A percentile compares a stretch with the other conserved stretches of the same genome.
Conservation (phyloP, 2,329 filamentous ascomycete species). For the Camillea tinctor region DNA sequence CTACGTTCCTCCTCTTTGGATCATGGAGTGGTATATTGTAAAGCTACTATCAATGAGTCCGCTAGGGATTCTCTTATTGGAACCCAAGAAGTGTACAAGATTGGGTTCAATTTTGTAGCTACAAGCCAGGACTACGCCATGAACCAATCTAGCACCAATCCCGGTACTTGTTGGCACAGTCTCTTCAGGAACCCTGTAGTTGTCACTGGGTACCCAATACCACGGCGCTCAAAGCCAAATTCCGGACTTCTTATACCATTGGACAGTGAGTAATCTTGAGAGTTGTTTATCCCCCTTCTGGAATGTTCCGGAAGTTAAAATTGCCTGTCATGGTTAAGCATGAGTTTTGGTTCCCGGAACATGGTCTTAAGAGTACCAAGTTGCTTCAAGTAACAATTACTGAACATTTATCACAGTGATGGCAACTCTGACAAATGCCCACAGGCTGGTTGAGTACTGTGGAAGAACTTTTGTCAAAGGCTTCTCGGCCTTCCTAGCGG, state of each 20-base stretch:
- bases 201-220: constrained; percentile 31
- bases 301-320: no score
- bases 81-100: background rate
- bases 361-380: no score
- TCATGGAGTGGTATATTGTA: background rate
- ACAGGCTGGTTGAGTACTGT: constrained; percentile 20
- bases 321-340: no score
- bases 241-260: constrained; percentile 32
- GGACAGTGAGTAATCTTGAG: no score
- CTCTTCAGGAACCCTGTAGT: constrained; percentile 28
- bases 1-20: background rate
- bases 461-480: constrained; percentile 31
- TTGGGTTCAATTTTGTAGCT: background rate
- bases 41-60: background rate
- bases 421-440: constrained; percentile 14
- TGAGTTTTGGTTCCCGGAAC: no score
- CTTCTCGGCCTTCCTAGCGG: constrained; percentile 30
- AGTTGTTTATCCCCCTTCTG: no score
- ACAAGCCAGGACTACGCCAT: background rate
- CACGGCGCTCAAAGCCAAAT: constrained; percentile 10
- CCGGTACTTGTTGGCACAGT: background rate
- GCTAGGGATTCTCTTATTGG: background rate
- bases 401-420: no score
- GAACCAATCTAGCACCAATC: background rate
- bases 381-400: no score